These are phyloP conservation scores for Parietaria judaica DNA, from an alignment of 306 rosid genomes.

Conservation along the genomic window DNA sequence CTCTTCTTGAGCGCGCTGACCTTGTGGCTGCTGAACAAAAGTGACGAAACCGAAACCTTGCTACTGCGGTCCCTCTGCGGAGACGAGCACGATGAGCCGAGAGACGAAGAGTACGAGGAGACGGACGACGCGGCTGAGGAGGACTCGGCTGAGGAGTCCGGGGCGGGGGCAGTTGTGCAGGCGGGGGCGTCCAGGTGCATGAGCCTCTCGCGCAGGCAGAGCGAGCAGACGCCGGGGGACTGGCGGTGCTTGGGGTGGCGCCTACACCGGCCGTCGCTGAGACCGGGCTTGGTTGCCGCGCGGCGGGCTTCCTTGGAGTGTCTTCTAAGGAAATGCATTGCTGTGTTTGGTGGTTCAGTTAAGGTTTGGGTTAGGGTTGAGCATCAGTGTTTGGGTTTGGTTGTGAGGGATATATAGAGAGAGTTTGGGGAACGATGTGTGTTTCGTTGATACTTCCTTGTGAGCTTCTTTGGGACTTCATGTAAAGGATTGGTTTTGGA, in stretches of 20 bases:
- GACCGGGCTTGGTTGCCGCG: conserved; percentile 10
- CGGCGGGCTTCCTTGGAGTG: conserved; percentile 19
- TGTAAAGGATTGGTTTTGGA: background rate
- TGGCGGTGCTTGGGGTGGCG: conserved; percentile 77
- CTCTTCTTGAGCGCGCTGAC: conserved; percentile 38
- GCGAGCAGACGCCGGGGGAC: conserved; percentile 76
- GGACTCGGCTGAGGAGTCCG: conserved; percentile 10
- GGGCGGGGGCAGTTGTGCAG: background rate
- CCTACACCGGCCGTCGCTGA: conserved; percentile 34
- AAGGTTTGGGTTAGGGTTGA: background rate
- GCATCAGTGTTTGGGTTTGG: background rate
- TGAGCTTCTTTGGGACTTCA: conserved; percentile 39
- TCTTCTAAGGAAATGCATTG: conserved; percentile 15
- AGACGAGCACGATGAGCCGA: conserved; percentile 42
- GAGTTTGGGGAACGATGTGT: background rate
- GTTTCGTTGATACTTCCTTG: conserved; percentile 35
- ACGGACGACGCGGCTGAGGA: conserved; percentile 29
- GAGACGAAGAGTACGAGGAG: conserved; percentile 43
- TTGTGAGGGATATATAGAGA: conserved; percentile 23
- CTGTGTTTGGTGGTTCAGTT: background rate
- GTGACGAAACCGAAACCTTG: conserved; percentile 15
- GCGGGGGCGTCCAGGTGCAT: conserved; percentile 12
- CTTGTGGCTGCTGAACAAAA: conserved; percentile 20
- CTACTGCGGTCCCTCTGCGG: conserved; percentile 16
- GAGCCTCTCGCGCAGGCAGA: conserved; percentile 60